phyloP scores from a whole-genome alignment of 129 eudicot genomes.

The Smallanthus sonchifolius region DNA sequence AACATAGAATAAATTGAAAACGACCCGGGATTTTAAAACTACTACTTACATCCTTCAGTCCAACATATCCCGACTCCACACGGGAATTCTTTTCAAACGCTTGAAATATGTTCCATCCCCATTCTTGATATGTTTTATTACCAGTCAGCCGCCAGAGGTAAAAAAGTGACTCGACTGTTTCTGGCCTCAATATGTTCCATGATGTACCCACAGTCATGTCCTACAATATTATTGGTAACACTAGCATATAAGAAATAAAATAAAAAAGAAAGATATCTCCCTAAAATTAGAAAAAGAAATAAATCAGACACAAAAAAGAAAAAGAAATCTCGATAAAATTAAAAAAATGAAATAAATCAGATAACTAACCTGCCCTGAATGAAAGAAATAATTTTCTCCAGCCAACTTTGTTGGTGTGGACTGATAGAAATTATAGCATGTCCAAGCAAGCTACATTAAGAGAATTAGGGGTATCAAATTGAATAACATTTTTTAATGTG shows the following conservation, averaged over 20 bases:
- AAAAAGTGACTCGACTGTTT: conserved; percentile 94
- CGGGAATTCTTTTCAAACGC: conserved; percentile 98
- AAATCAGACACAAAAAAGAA: not conserved
- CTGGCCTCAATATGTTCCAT: conserved; percentile 99
- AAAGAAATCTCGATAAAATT: not conserved
- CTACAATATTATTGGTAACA: conserved; percentile 35
- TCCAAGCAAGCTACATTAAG: conserved; percentile 92
- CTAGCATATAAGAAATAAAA: conserved; percentile 4
- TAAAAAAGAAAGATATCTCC: not conserved
- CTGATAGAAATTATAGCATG: conserved; percentile 95
- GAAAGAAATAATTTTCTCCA: conserved; percentile 93
- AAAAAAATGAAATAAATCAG: not conserved
- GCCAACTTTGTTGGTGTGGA: conserved; percentile 98
- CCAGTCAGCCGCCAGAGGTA: conserved; percentile 98
- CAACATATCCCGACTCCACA: conserved; percentile 92
- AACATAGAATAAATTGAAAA: not conserved
- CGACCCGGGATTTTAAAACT: not conserved
- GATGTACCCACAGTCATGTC: conserved; percentile 99
- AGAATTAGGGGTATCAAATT: conserved; percentile 3
- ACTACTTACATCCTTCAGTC: conserved; percentile 92
- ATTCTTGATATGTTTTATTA: conserved; percentile 93
- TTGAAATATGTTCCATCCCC: conserved; percentile 99
- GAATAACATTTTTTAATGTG: not conserved
- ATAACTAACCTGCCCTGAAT: conserved; percentile 76
- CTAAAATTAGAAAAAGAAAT: not conserved